Conservation (phyloP, 1,284 basidiomycete genomes). For the Malassezia psittaci region DNA sequence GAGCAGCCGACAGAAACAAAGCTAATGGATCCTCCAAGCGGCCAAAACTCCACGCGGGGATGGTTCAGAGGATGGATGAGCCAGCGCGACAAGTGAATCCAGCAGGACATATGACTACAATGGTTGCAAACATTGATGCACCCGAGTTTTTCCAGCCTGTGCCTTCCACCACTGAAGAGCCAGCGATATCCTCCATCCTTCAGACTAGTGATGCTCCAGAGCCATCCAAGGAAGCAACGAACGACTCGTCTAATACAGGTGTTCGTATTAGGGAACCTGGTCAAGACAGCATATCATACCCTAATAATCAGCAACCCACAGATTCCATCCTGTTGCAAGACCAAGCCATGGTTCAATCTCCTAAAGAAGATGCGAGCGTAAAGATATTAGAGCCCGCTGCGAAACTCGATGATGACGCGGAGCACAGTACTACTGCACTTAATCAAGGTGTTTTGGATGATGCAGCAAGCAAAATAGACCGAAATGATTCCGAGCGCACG, state of each 20-base stretch:
- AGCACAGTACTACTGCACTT: too few species aligned
- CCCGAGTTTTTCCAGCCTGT: neutral
- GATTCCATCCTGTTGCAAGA: too few species aligned
- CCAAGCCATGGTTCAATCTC: too few species aligned
- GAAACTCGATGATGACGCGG: too few species aligned
- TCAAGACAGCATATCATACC: too few species aligned
- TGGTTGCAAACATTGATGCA: neutral
- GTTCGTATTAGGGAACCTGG: neutral
- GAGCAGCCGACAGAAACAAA: neutral
- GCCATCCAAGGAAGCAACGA: neutral
- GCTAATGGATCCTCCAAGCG: constrained; percentile 15
- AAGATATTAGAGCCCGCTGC: too few species aligned
- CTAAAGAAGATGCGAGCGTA: too few species aligned
- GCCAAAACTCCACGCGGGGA: constrained; percentile 1
- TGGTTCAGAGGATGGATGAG: constrained; percentile 36
- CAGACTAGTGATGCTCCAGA: neutral
- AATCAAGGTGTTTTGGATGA: too few species aligned
- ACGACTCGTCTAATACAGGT: neutral
- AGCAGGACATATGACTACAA: constrained; percentile 16
- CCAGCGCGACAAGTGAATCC: constrained; percentile 46
- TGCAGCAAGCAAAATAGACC: too few species aligned
- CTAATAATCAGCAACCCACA: too few species aligned
- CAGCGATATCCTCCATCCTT: neutral
- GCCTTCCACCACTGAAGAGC: neutral
- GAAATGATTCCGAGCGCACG: neutral